Evolutionary conservation across 202 grass and related monocot genomes (phyloP).

Genomic region (Bolboschoenoplectus hybrid): DNA sequence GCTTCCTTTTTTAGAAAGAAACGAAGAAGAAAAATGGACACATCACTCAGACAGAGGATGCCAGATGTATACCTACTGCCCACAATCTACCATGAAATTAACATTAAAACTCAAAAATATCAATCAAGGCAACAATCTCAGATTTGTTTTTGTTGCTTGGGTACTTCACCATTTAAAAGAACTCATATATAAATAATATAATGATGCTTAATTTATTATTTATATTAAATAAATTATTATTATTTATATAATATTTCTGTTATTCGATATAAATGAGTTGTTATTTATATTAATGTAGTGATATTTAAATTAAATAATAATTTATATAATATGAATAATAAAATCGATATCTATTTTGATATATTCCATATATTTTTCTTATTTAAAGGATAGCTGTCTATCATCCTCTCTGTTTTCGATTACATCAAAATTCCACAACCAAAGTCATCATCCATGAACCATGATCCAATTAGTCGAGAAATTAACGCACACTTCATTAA

Average conservation of each 20-base stretch:
- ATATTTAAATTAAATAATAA: too few species aligned
- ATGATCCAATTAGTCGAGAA: neutral
- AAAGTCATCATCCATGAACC: neutral
- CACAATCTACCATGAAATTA: neutral
- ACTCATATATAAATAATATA: too few species aligned
- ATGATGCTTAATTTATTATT: too few species aligned
- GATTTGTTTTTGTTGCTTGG: neutral
- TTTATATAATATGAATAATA: too few species aligned
- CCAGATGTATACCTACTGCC: conserved; percentile 26
- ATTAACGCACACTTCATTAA: neutral
- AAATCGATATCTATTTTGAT: too few species aligned
- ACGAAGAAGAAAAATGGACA: neutral
- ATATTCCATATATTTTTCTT: neutral
- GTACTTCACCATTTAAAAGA: neutral
- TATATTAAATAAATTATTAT: too few species aligned
- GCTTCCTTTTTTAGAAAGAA: conserved; percentile 9
- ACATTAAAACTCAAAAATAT: neutral
- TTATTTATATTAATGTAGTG: too few species aligned
- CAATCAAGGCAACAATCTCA: conserved; percentile 12
- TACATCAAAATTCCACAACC: conserved; percentile 21
- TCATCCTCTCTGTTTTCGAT: neutral
- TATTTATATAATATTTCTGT: too few species aligned
- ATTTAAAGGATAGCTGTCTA: neutral
- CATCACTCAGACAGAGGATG: neutral
- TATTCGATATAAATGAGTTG: too few species aligned